A percentile compares a stretch with the other conserved stretches of the same genome.
phyloP scores from a whole-genome alignment of 768 basidiomycete genomes.

The Leccinum disarticulatum region DNA sequence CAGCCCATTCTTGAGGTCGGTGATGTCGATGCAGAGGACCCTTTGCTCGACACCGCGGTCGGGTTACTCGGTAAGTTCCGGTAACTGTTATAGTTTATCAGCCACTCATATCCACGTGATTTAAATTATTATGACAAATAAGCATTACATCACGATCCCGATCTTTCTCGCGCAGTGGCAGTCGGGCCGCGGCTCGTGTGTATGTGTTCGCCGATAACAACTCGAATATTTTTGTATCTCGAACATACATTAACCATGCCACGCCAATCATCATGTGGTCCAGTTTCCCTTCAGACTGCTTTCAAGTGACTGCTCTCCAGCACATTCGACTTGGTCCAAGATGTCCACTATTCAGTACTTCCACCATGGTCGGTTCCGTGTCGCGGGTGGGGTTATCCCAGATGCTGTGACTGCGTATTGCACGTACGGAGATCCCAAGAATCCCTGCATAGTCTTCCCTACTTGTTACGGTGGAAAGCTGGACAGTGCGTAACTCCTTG shows the following conservation, averaged over 20 bases:
- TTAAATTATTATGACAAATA: neutral
- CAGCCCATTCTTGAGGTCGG: slow-evolving; percentile 81
- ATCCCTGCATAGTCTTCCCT: slow-evolving; percentile 60
- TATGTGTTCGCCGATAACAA: neutral
- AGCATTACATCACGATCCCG: neutral
- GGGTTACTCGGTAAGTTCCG: slow-evolving; percentile 31
- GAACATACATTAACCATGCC: slow-evolving; percentile 1
- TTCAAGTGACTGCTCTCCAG: neutral
- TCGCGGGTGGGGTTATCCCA: slow-evolving; percentile 53
- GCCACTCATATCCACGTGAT: slow-evolving; percentile 26
- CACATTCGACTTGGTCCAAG: neutral
- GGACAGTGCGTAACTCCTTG: slow-evolving; percentile 39
- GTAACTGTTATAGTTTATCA: slow-evolving; percentile 44
- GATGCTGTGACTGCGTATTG: slow-evolving; percentile 60
- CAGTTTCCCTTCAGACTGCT: neutral
- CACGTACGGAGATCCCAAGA: slow-evolving; percentile 51
- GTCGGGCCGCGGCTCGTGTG: slow-evolving; percentile 5
- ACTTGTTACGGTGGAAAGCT: slow-evolving; percentile 58
- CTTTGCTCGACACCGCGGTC: slow-evolving; percentile 3
- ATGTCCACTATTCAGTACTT: slow-evolving; percentile 42
- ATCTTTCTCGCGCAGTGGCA: neutral
- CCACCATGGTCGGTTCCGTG: slow-evolving; percentile 53
- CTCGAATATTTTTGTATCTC: slow-evolving; percentile 2
- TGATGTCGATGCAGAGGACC: slow-evolving; percentile 41
- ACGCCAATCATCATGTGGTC: neutral